These are phyloP conservation scores for Rubroshorea leprosula DNA, from an alignment of 345 rosid species.

Conservation along the genomic window DNA sequence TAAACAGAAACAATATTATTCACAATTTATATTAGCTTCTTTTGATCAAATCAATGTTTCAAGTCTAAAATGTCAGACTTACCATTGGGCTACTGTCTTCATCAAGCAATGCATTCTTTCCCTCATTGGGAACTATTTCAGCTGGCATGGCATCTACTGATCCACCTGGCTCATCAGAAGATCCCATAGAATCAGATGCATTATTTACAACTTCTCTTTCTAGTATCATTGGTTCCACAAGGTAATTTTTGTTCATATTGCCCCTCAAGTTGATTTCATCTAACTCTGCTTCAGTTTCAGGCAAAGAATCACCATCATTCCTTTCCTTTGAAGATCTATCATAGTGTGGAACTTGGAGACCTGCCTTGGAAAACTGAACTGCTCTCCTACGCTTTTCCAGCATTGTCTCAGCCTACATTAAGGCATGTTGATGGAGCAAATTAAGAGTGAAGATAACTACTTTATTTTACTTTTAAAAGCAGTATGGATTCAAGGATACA, in stretches of 20 bases:
- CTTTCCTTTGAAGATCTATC: conserved; percentile 22
- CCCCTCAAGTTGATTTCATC: conserved; percentile 1
- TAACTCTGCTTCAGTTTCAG: conserved; percentile 22
- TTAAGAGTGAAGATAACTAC: not conserved
- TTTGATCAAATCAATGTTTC: not conserved
- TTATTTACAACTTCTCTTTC: conserved; percentile 18
- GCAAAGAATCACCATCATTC: conserved; percentile 15
- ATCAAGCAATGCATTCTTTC: conserved; percentile 4
- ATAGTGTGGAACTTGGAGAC: conserved; percentile 31
- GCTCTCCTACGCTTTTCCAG: conserved; percentile 55
- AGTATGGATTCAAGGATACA: conserved; percentile 21
- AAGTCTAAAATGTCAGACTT: not conserved
- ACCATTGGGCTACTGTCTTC: not conserved
- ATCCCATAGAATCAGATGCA: conserved; percentile 13
- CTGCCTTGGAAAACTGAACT: conserved; percentile 54
- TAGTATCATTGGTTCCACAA: conserved; percentile 14
- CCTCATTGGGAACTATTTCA: conserved; percentile 24
- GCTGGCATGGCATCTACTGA: conserved; percentile 19
- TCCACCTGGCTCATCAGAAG: conserved; percentile 14
- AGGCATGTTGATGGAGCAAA: not conserved
- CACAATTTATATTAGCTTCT: too few species aligned
- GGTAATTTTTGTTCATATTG: conserved; percentile 12
- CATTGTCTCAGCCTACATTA: conserved; percentile 48
- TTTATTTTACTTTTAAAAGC: not conserved
- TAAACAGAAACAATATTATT: too few species aligned